These are phyloP conservation scores for Geotrichum histeridarum DNA, from an alignment of 1,139 yeast genomes.

Conservation along the genomic window DNA sequence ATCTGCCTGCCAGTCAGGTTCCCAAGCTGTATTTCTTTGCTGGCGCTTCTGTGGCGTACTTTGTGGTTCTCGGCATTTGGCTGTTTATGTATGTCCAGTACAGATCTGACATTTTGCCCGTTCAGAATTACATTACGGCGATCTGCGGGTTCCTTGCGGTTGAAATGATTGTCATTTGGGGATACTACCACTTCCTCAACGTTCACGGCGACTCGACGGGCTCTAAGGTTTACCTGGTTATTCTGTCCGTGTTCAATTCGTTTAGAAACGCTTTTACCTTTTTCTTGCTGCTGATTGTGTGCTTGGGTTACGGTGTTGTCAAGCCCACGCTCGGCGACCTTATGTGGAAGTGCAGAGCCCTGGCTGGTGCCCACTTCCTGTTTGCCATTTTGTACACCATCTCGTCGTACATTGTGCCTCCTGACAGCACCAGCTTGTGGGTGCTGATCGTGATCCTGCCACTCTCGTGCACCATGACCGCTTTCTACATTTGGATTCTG, in stretches of 20 bases:
- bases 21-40: conserved; percentile 91
- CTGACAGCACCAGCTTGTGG: conserved; percentile 44
- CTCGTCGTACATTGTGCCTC: conserved; percentile 56
- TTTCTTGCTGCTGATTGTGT: conserved; percentile 76
- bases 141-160: conserved; percentile 77
- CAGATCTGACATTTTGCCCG: conserved; percentile 80
- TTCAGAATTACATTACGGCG: conserved; percentile 84
- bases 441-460: conserved; percentile 56
- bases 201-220: conserved; percentile 55
- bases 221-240: conserved; percentile 66
- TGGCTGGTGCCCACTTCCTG: conserved; percentile 68
- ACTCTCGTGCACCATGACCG: conserved; percentile 60
- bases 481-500: conserved; percentile 71
- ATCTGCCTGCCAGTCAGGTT: conserved; percentile 81
- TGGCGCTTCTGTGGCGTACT: conserved; percentile 74
- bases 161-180: conserved; percentile 87
- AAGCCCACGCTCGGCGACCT: conserved; percentile 67
- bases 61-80: conserved; percentile 73
- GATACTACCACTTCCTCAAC: conserved; percentile 81
- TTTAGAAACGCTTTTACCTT: conserved; percentile 82
- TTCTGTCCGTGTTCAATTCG: conserved; percentile 74
- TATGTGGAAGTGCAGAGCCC: conserved; percentile 75
- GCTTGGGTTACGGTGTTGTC: conserved; percentile 93
- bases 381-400: conserved; percentile 65
- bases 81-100: conserved; percentile 82